A percentile compares a stretch with the other conserved stretches of the same genome.
Conservation (phyloP, 495 filamentous ascomycete species). For the Podospora appendiculata region DNA sequence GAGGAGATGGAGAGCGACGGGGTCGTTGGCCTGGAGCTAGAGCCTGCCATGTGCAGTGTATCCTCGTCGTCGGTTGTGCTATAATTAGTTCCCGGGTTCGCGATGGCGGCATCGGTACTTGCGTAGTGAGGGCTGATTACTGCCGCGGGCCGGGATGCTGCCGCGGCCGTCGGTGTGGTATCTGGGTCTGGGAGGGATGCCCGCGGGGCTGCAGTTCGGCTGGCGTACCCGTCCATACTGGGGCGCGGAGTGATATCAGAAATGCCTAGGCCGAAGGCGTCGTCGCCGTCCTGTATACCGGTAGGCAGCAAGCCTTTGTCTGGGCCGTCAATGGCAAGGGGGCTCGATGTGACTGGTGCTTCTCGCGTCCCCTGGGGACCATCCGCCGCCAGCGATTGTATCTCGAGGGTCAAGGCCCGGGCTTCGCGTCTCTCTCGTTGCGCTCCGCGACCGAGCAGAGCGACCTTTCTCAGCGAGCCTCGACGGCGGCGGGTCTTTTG, state of each 20-base stretch:
- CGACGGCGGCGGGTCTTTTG: slow-evolving; percentile 67
- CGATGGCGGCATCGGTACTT: slow-evolving; percentile 22
- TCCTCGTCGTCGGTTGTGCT: slow-evolving; percentile 81
- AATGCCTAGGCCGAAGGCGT: slow-evolving; percentile 37
- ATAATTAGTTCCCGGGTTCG: slow-evolving; percentile 53
- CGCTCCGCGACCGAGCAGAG: slow-evolving; percentile 62
- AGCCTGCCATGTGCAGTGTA: slow-evolving; percentile 45
- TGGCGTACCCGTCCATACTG: slow-evolving; percentile 35
- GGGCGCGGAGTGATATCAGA: slow-evolving; percentile 40
- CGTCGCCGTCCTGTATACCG: slow-evolving; percentile 1
- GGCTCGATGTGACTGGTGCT: neutral
- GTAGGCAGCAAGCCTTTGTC: neutral
- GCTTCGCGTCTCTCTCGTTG: slow-evolving; percentile 48
- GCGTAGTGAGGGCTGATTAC: slow-evolving; percentile 2
- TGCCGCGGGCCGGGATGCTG: neutral
- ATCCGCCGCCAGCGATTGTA: slow-evolving; percentile 11
- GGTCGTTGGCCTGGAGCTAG: slow-evolving; percentile 8
- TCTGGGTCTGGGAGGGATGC: slow-evolving; percentile 9
- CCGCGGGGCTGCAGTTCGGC: slow-evolving; percentile 7
- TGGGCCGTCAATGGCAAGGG: neutral
- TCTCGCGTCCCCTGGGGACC: neutral
- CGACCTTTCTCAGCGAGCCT: slow-evolving; percentile 73
- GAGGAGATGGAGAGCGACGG: slow-evolving; percentile 16
- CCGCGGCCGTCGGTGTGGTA: slow-evolving; percentile 17
- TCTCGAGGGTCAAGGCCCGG: slow-evolving; percentile 40